A percentile compares a stretch with the other conserved stretches of the same genome.
phyloP scores from a whole-genome alignment of 495 filamentous ascomycete genomes.

The Penicillium cataractarum region DNA sequence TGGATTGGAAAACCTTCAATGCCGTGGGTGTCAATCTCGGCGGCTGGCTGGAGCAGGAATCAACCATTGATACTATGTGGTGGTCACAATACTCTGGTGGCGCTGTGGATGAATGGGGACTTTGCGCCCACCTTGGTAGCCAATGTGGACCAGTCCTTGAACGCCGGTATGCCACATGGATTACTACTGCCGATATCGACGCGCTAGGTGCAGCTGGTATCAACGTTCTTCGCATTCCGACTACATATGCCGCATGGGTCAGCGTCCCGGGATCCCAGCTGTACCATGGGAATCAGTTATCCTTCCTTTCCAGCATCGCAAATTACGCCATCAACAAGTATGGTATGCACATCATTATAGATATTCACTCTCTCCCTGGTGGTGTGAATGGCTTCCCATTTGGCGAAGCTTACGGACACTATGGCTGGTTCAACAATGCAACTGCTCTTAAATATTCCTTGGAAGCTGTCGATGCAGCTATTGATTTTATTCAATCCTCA shows the following conservation, averaged over 20 bases:
- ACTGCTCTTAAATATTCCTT: too few relatives aligned
- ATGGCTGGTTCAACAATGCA: too few relatives aligned
- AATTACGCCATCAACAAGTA: too few relatives aligned
- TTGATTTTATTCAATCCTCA: neutral
- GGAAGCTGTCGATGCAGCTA: too few relatives aligned
- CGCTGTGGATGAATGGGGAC: neutral
- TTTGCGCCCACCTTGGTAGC: conserved; percentile 1
- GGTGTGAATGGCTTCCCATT: too few relatives aligned
- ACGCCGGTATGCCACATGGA: conserved; percentile 1
- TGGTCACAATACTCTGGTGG: neutral
- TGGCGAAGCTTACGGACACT: too few relatives aligned
- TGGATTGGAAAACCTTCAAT: conserved; percentile 3
- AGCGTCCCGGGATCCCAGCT: too few relatives aligned
- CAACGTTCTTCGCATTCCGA: conserved; percentile 2
- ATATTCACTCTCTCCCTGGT: too few relatives aligned
- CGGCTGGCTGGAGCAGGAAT: neutral
- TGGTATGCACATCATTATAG: too few relatives aligned
- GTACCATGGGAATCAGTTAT: too few relatives aligned
- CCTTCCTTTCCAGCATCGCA: too few relatives aligned
- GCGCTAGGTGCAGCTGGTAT: neutral
- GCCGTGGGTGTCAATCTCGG: conserved; percentile 1
- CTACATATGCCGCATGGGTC: neutral
- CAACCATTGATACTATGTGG: neutral
- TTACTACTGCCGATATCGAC: conserved; percentile 4
- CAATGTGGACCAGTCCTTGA: conserved; percentile 2